Percentiles rank a stretch among this genome's conserved stretches.
Conservation (phyloP, 768 basidiomycete species). For the Suillus ampliporus region DNA sequence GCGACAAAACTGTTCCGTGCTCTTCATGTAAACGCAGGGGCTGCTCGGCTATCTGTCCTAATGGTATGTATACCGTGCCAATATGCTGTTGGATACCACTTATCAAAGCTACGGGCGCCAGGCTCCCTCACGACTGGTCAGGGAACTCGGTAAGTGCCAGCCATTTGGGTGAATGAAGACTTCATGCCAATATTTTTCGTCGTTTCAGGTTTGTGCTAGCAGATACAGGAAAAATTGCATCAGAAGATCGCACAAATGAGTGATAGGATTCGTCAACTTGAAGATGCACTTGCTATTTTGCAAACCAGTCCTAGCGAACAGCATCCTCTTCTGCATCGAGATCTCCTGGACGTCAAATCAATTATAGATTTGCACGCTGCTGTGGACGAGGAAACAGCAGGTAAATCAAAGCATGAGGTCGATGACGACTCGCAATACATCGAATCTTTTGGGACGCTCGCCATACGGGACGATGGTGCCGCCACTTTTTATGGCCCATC, state of each 20-base stretch:
- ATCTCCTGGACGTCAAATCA: slow-evolving; percentile 68
- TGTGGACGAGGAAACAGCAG: slow-evolving; percentile 43
- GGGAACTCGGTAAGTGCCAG: slow-evolving; percentile 64
- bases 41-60: slow-evolving; percentile 79
- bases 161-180: slow-evolving; percentile 3
- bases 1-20: slow-evolving; percentile 70
- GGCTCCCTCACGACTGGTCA: slow-evolving; percentile 77
- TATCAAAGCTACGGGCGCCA: slow-evolving; percentile 12
- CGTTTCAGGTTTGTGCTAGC: slow-evolving; percentile 66
- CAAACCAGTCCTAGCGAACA: slow-evolving; percentile 56
- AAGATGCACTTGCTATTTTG: slow-evolving; percentile 65
- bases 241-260: slow-evolving; percentile 71
- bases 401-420: slow-evolving; percentile 31
- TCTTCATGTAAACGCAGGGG: slow-evolving; percentile 72
- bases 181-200: neutral
- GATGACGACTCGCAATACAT: slow-evolving; percentile 58
- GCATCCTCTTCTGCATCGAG: slow-evolving; percentile 65
- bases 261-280: slow-evolving; percentile 72
- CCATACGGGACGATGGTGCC: slow-evolving; percentile 71
- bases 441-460: slow-evolving; percentile 72
- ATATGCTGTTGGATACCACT: neutral
- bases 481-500: slow-evolving; percentile 76
- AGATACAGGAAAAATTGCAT: slow-evolving; percentile 72
- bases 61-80: slow-evolving; percentile 41
- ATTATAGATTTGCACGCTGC: slow-evolving; percentile 72